Conservation (phyloP, 257 asterid genomes). For the Phtheirospermum japonicum region DNA sequence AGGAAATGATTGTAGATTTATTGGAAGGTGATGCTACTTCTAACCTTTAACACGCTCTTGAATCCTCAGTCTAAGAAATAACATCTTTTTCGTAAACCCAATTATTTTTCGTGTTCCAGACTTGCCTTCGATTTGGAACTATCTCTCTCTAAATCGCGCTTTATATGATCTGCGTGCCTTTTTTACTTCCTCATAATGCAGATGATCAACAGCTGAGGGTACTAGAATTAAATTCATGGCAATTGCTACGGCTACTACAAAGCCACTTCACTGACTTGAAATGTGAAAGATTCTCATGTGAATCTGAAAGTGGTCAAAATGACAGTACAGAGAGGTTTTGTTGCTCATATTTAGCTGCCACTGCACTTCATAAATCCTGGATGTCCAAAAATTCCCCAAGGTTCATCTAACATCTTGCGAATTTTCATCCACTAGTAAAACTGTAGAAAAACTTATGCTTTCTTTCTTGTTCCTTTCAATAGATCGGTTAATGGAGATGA, state of each 20-base stretch:
- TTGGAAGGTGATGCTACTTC: no score
- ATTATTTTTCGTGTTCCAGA: no score
- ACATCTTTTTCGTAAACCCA: no score
- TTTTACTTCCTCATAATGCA: conserved; percentile 36
- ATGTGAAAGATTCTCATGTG: conserved; percentile 51
- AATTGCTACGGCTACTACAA: conserved; percentile 66
- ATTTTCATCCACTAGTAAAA: conserved; percentile 1
- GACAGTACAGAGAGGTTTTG: conserved; percentile 56
- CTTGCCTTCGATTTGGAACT: no score
- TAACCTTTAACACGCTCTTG: no score
- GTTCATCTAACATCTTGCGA: conserved; percentile 27
- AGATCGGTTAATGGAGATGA: conserved; percentile 46
- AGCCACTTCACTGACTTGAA: conserved; percentile 51
- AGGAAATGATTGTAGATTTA: background rate
- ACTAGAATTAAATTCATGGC: conserved; percentile 85
- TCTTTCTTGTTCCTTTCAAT: conserved; percentile 23
- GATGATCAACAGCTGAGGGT: conserved; percentile 68
- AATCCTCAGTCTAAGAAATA: no score
- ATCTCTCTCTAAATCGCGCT: background rate
- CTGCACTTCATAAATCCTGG: conserved; percentile 62
- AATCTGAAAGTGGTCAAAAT: conserved; percentile 32
- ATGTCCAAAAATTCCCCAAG: conserved; percentile 41
- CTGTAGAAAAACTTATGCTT: conserved; percentile 21
- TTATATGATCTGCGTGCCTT: conserved; percentile 13
- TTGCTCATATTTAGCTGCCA: conserved; percentile 63